Evolutionary conservation across 2,329 filamentous ascomycete genomes (phyloP), one percentile per base, ranked within the genome.

Genomic region (Grosmannia penicillata): DNA sequence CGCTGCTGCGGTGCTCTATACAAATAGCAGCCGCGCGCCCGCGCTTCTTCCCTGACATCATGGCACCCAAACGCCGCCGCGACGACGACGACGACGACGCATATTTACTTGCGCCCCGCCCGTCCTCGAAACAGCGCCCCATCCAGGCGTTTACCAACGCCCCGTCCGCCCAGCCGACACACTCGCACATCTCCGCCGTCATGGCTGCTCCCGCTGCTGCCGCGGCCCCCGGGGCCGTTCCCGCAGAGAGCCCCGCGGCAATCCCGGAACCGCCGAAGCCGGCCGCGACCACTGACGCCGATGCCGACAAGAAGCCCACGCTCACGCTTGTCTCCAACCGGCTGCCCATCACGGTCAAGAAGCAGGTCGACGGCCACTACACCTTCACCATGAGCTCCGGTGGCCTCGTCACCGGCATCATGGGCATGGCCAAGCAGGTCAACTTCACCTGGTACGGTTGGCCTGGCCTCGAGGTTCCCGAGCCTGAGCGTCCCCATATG

Each of bases 381-480:
- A 74, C 78, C 53, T 94, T 93, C 60, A 85, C 82, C 56, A 94
- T 95, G 83, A 96, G 89, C 33, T 96, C 91, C 2, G 91, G 91
- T 41, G 91, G 91, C 29, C 73, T 98, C 29, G 91, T 96, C 52
- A 94, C 85, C 36, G 91, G 91, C 17, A 68, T 98, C 44, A 93
- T 84, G 48, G 91, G 91, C 21, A 65, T 96, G 42, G 80, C 83
- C 51, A 95, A 95, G 62, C 82, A 84, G 24, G 94, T 85, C 21
- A 89, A 79, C 49, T 96, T 96, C 60, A 83, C 91, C 59, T 98
- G 91, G 91, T 96, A 96, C 60, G 91, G 91, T 49, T 96, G 91
- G 89, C 87, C 91, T 1, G 91, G 91, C 27, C 63, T 94, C 35
- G 85, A 96, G 58, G 77, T 96, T 5, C 89, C 89, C 28, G 83